Base-by-base conservation (phyloP, 2,329 filamentous ascomycete genomes). In the Metarhizium brunneum region DNA sequence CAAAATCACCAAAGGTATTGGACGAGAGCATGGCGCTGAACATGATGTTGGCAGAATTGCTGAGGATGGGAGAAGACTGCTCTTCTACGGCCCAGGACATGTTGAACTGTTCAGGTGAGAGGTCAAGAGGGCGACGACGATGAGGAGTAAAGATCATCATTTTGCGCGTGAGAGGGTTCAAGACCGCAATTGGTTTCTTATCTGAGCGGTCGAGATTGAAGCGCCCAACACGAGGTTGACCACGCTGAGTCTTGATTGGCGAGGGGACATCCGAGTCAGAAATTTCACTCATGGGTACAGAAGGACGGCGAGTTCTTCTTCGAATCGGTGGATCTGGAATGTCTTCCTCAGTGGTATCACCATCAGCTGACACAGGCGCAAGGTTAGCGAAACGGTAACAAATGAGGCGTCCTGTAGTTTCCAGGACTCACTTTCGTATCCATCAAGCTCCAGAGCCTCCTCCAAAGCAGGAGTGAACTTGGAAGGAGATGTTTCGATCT, bases 31-130 rank as follows among this genome's bases (percentile, higher is more conserved):
- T 84, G 62, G 85, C 86, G 51, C 85, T 86, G 73, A 92, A 84
- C 87, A 92, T 91, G 60, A 92, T 79, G 57, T 90, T 87, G 55
- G 85, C 84, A 18, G 84, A 82, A 57, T 87, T 85, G 66, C 78
- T 83, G 58, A 87, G 72, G 64, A 88, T 82, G 16, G 85, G 83
- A 0, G 76, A 76, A 4, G 73, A 66, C 54, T 76, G 69, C 42
- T 72, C 64, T 54, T 73, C 65, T 51, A 69, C 64, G n/a, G 73
- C 64, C 64, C 75, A 77, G 18, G 76, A 69, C 54, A 80, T 66
- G 55, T 80, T 75, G 64, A 81, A 81, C 52, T 79, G 75, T 65
- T 81, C 80, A 0, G 79, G 78, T 0, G 79, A 80, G 25, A 82
- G 66, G 58, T 82, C 79, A 16, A 82, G 68, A 50, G 73, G 72